A percentile compares a stretch with the other conserved stretches of the same genome.
Evolutionary conservation across 148 eudicot species (phyloP).

Genomic region (Bassia scoparia): DNA sequence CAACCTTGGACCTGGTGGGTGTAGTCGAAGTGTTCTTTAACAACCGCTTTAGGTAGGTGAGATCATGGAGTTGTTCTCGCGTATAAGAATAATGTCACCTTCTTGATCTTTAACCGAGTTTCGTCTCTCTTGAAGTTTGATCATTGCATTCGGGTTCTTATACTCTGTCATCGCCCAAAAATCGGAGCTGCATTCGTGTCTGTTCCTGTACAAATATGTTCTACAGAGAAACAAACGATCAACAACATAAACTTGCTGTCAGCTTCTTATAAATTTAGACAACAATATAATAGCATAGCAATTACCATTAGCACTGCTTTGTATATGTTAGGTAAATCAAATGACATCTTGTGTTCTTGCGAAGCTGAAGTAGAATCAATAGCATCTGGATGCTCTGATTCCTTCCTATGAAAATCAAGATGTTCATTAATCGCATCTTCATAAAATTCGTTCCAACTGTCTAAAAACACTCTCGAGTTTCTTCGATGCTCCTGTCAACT

Average conservation of each 20-base stretch:
- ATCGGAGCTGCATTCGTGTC: conserved; percentile 29
- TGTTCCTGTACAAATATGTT: conserved; percentile 30
- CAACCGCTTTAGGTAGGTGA: conserved; percentile 24
- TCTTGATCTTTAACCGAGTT: not conserved
- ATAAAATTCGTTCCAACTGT: conserved; percentile 8
- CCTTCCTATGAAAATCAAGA: not conserved
- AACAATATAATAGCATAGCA: not conserved
- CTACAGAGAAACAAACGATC: not conserved
- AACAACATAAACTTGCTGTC: too few relatives aligned
- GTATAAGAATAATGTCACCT: not conserved
- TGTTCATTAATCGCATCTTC: not conserved
- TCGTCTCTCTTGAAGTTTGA: conserved; percentile 27
- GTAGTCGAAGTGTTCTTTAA: conserved; percentile 38
- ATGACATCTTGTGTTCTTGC: not conserved
- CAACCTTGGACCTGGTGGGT: conserved; percentile 31
- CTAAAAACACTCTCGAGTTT: conserved; percentile 1
- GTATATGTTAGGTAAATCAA: conserved; percentile 11
- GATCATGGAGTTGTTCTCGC: conserved; percentile 9
- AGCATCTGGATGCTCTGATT: conserved; percentile 3
- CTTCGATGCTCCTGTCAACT: conserved; percentile 3
- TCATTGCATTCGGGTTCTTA: conserved; percentile 32
- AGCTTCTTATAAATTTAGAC: too few relatives aligned
- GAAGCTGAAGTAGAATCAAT: conserved; percentile 15
- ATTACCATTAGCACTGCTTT: conserved; percentile 24
- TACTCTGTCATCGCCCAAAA: conserved; percentile 39